These are phyloP conservation scores for Saccharomycopsis babjevae DNA, from an alignment of 805 yeast species.

Conservation along the genomic window DNA sequence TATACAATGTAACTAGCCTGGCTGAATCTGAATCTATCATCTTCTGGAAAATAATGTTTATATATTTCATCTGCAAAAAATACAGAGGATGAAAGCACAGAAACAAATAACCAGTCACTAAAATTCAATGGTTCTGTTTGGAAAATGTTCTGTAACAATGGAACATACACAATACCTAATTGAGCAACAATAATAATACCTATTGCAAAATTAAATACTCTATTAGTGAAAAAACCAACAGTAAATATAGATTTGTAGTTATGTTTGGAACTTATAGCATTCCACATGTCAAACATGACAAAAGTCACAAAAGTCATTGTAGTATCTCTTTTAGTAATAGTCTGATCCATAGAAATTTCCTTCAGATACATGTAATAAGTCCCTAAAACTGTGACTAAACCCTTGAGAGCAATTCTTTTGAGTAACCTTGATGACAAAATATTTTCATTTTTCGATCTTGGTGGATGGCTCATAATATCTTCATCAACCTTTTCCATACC, in stretches of 20 bases:
- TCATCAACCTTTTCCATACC: constrained; percentile 98
- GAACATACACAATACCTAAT: constrained; percentile 84
- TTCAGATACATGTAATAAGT: constrained; percentile 77
- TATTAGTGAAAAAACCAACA: constrained; percentile 65
- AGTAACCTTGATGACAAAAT: constrained; percentile 74
- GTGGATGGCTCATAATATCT: constrained; percentile 94
- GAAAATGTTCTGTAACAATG: constrained; percentile 85
- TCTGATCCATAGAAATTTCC: constrained; percentile 72
- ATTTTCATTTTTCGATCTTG: constrained; percentile 77
- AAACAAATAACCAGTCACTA: constrained; percentile 56
- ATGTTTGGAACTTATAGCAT: constrained; percentile 90
- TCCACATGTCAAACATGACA: constrained; percentile 93
- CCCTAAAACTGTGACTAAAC: constrained; percentile 62
- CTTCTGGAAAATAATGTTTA: constrained; percentile 29
- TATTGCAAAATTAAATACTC: constrained; percentile 91
- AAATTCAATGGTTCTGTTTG: constrained; percentile 85
- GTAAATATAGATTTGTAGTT: constrained; percentile 73
- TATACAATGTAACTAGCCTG: background rate
- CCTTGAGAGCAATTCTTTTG: constrained; percentile 46
- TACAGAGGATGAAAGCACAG: constrained; percentile 63
- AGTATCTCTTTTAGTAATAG: constrained; percentile 87
- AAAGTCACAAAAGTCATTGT: constrained; percentile 98
- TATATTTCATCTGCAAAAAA: constrained; percentile 77
- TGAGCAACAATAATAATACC: constrained; percentile 84
- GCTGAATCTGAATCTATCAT: background rate